phyloP scores from a whole-genome alignment of 352 stramenopile genomes.

The Peronosclerospora sorghi region DNA sequence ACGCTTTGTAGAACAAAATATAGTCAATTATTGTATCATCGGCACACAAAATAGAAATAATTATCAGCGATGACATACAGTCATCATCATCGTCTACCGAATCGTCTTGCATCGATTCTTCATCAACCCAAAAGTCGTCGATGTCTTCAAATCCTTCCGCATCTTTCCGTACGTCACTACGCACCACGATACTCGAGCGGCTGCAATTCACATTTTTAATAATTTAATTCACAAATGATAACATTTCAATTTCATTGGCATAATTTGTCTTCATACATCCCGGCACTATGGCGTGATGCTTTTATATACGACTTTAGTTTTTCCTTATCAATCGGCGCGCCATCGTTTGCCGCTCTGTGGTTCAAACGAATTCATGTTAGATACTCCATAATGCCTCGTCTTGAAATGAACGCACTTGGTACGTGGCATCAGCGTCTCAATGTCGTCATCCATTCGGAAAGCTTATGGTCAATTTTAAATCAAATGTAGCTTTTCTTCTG shows the following conservation, averaged over 20 bases:
- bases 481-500: not conserved
- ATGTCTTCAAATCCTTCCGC: constrained; percentile 78
- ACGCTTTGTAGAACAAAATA: constrained; percentile 5
- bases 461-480: constrained; percentile 5
- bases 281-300: constrained; percentile 17
- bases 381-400: too few species aligned
- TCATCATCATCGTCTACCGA: constrained; percentile 25
- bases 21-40: not conserved
- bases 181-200: constrained; percentile 45
- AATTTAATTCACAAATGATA: too few species aligned
- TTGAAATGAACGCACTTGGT: constrained; percentile 32
- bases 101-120: constrained; percentile 29
- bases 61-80: constrained; percentile 7
- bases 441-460: constrained; percentile 24
- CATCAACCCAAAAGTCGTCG: constrained; percentile 80
- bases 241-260: not conserved
- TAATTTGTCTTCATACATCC: constrained; percentile 10
- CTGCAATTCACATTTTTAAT: constrained; percentile 9
- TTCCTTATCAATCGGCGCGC: constrained; percentile 29
- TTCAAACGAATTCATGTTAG: not conserved
- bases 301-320: constrained; percentile 60
- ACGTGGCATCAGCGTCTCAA: constrained; percentile 59
- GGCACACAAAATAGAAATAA: not conserved
- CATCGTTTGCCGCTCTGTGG: constrained; percentile 31
- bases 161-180: constrained; percentile 59